These are phyloP conservation scores for Vicia sativa DNA, from an alignment of 306 rosid genomes.

Conservation along the genomic window DNA sequence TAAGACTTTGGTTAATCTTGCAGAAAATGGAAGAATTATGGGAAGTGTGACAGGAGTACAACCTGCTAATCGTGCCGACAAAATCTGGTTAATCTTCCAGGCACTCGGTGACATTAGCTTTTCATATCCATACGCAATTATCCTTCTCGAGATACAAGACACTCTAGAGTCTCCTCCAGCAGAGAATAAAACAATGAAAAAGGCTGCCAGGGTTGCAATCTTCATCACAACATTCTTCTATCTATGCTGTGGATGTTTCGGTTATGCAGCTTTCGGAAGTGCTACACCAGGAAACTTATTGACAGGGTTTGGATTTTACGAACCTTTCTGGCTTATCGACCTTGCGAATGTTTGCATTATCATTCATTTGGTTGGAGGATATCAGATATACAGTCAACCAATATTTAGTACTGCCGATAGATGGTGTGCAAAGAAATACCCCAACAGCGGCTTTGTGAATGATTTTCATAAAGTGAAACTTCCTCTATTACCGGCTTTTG, in stretches of 20 bases:
- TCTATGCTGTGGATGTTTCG: slow-evolving; percentile 88
- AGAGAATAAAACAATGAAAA: slow-evolving; percentile 84
- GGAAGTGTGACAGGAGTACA: slow-evolving; percentile 70
- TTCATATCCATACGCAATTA: slow-evolving; percentile 76
- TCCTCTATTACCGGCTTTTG: slow-evolving; percentile 55
- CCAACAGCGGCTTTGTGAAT: slow-evolving; percentile 65
- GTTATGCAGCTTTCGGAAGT: slow-evolving; percentile 89
- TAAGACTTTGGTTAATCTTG: slow-evolving; percentile 28
- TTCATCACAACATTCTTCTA: slow-evolving; percentile 82
- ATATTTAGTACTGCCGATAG: slow-evolving; percentile 58
- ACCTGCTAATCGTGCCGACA: slow-evolving; percentile 46
- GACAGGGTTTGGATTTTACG: slow-evolving; percentile 78
- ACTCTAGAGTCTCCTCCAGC: slow-evolving; percentile 82
- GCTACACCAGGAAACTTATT: slow-evolving; percentile 84
- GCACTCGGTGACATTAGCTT: slow-evolving; percentile 86
- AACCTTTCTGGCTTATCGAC: slow-evolving; percentile 84
- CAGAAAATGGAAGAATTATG: slow-evolving; percentile 75
- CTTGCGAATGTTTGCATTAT: slow-evolving; percentile 79
- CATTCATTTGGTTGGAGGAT: slow-evolving; percentile 84
- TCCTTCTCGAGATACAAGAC: slow-evolving; percentile 90
- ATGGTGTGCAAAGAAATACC: slow-evolving; percentile 58
- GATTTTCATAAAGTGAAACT: slow-evolving; percentile 53
- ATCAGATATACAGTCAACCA: slow-evolving; percentile 81
- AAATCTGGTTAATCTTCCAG: slow-evolving; percentile 66
- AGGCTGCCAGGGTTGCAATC: slow-evolving; percentile 65